Conservation (phyloP, 2,329 filamentous ascomycete genomes). For the Cercospora nicotianae region DNA sequence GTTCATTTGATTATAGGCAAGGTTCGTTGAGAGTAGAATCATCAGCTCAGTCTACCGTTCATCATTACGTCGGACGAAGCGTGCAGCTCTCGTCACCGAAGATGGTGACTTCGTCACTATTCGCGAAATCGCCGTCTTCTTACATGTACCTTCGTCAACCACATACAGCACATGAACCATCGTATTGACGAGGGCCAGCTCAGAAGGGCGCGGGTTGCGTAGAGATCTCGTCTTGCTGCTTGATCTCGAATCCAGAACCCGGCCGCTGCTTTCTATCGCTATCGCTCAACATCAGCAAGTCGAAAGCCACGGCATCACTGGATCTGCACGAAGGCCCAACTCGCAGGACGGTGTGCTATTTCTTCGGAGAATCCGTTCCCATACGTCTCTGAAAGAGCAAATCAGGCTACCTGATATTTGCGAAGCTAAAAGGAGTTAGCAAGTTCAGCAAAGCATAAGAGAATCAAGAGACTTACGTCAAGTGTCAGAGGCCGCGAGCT, state of each 20-base stretch:
- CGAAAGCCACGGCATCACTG: neutral
- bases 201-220: neutral
- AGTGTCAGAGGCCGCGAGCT: constrained; percentile 87
- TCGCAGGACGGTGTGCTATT: neutral
- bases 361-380: neutral
- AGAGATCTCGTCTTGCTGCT: neutral
- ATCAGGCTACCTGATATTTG: constrained; percentile 36
- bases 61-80: neutral
- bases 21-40: neutral
- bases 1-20: neutral
- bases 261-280: neutral
- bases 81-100: neutral
- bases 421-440: constrained; percentile 30
- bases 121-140: neutral
- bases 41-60: neutral
- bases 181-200: neutral
- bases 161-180: neutral
- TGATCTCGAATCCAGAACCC: neutral
- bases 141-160: neutral
- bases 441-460: neutral
- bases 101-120: neutral
- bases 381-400: neutral
- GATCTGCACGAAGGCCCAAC: neutral
- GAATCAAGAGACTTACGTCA: constrained; percentile 70
- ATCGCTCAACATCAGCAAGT: neutral